Percentiles rank a stretch among this genome's conserved stretches.
Conservation (phyloP, 306 rosid genomes). For the Comarum palustre region DNA sequence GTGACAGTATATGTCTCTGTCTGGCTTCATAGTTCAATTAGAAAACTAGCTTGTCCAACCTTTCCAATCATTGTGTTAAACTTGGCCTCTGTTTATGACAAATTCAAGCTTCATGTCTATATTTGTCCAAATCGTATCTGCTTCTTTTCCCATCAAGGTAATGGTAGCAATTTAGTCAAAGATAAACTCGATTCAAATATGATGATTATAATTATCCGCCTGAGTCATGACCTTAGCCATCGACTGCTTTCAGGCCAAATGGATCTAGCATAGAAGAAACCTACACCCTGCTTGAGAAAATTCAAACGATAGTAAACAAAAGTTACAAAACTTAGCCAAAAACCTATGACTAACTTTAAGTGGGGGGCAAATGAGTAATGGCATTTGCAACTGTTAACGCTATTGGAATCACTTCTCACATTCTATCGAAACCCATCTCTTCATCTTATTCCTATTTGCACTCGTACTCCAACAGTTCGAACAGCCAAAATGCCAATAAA, state of each 20-base stretch:
- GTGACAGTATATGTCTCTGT: not conserved
- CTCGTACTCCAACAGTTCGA: constrained; percentile 52
- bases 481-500: constrained; percentile 65
- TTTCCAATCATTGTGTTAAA: not conserved
- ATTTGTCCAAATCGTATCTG: not conserved
- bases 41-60: not conserved
- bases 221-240: constrained; percentile 14
- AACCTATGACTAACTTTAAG: constrained; percentile 43
- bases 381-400: constrained; percentile 69
- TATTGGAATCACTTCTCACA: constrained; percentile 42
- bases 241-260: not conserved
- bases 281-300: not conserved
- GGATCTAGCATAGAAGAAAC: not conserved
- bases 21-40: not conserved
- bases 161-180: constrained; percentile 15
- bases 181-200: not conserved
- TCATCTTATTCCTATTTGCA: constrained; percentile 22
- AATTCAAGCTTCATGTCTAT: not conserved
- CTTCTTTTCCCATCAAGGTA: constrained; percentile 3
- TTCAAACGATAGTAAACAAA: no score
- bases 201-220: constrained; percentile 18
- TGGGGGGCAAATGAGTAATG: constrained; percentile 30
- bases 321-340: constrained; percentile 36
- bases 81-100: not conserved
- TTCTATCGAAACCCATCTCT: constrained; percentile 24